Base-by-base conservation (phyloP, 2,329 filamentous ascomycete species). In the Ophiosphaerella narmari region DNA sequence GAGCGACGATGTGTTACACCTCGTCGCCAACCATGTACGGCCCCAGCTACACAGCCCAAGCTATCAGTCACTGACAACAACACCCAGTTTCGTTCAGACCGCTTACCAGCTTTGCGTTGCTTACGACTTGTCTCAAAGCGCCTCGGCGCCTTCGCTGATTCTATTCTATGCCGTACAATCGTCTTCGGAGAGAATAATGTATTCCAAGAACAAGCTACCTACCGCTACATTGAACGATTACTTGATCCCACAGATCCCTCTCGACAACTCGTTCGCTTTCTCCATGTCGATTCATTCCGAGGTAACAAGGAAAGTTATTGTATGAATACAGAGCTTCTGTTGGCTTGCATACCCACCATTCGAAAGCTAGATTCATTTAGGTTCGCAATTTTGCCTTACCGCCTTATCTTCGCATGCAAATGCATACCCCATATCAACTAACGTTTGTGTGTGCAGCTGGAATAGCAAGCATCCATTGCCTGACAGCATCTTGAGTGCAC, bases 231-330 rank as follows among this genome's bases (percentile, higher is more conserved):
- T 7, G 52, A 56, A 32, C 54, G 56, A 8, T 35, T 63, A 7
- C 38, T 38, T 5, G 43, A 58, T 29, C 34, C 47, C 1, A 32
- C 35, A n/a, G 58, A 63, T 43, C 23, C 23, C 9, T 29, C 60
- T 26, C 37, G 43, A 9, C 34, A 37, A 13, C 40, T 57, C 39
- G 54, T 61, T 16, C 53, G 58, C 26, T 35, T 45, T 37, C 43
- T 63, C n/a, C 26, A 37, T 14, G 32, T 63, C 23, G 36, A 45
- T 13, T 46, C 53, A 14, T 63, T 61, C 39, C 42, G 50, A 34
- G 60, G 60, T 9, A 54, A 61, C 31, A 39, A 55, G 9, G n/a
- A 37, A 12, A 63, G 60, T 29, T 54, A 37, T 26, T 61, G 60
- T 21, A 44, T 63, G 32, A 63, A 63, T 26, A 34, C 39, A 7